Evolutionary conservation across 108 stramenopile species (phyloP), one percentile per base, ranked within the genome.

Genomic region (Conticribra guillardii): DNA sequence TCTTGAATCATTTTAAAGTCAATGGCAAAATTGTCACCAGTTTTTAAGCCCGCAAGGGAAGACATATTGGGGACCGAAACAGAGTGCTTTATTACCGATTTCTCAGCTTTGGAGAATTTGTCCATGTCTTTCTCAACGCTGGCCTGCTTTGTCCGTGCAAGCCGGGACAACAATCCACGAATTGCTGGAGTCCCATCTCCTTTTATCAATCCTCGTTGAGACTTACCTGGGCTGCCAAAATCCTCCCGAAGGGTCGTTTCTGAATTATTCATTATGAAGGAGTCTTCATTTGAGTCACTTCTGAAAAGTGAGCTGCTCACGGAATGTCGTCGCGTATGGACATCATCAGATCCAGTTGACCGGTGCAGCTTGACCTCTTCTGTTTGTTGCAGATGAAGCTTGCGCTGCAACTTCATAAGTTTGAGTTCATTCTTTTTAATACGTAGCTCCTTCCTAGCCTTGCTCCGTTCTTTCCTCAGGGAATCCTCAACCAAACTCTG

Each of bases 401-500:
- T 86, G 8, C 80, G 84, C 54, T 90, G 86, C 8, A 90, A 62
- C 61, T 89, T 80, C 15, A 85, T 22, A 26, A 93, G 54, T 48
- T 74, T 84, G 22, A 79, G 37, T 60, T 93, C 91, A 49, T 89
- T 88, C 16, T 51, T 32, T 56, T 79, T 61, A 17, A 60, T 64
- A 18, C 57, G 37, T 48, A 54, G 33, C 44, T 79, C 75, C 32
- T 75, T 64, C n/a, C 55, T 51, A 49, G 75, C 83, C 18, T 76
- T 60, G n/a, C 88, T 74, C 44, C 61, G 76, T 24, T 87, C 85
- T 49, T 79, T 75, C 24, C 60, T 62, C 34, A 73, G 71, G 17
- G 84, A 87, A 59, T 92, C 91, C 11, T 84, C 78, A 16, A 78
- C 69, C 59, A 95, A 70, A 3, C 82, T 65, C 26, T 85, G 71